Evolutionary conservation across 192 early-diverging fungal genomes (phyloP).

Genomic region (Lunasporangiospora selenospora): DNA sequence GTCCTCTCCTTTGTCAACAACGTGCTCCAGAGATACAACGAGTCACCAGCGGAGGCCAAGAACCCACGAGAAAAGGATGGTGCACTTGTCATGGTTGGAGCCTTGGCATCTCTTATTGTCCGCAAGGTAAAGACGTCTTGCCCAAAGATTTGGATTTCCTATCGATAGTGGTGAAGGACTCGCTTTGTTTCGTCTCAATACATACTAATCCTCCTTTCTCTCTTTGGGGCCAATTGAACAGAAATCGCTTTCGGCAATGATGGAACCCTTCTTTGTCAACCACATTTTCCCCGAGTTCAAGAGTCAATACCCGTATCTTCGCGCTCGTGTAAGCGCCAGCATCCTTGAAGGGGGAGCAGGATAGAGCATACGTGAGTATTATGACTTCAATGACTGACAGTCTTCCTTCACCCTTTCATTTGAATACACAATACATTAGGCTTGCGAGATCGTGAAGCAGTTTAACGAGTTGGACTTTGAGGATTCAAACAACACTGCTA

Average conservation of each 20-base stretch:
- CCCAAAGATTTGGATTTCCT: not conserved
- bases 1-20: conserved; percentile 83
- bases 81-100: conserved; percentile 86
- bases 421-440: no score
- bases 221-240: conserved; percentile 7
- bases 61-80: conserved; percentile 88
- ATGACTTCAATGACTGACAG: no score
- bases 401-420: no score
- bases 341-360: no score
- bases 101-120: conserved; percentile 72
- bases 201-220: not conserved
- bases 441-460: conserved; percentile 57
- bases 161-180: no score
- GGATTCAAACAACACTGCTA: conserved; percentile 58
- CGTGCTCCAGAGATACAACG: conserved; percentile 72
- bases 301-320: conserved; percentile 81
- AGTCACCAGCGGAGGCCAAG: conserved; percentile 70
- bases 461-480: conserved; percentile 70
- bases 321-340: conserved; percentile 78
- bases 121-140: conserved; percentile 50
- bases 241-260: conserved; percentile 74
- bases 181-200: conserved; percentile 1
- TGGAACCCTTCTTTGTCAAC: conserved; percentile 85
- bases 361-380: no score
- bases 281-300: conserved; percentile 94